A percentile compares a stretch with the other conserved stretches of the same genome.
phyloP scores from a whole-genome alignment of 306 rosid genomes.

The Albizia julibrissin region DNA sequence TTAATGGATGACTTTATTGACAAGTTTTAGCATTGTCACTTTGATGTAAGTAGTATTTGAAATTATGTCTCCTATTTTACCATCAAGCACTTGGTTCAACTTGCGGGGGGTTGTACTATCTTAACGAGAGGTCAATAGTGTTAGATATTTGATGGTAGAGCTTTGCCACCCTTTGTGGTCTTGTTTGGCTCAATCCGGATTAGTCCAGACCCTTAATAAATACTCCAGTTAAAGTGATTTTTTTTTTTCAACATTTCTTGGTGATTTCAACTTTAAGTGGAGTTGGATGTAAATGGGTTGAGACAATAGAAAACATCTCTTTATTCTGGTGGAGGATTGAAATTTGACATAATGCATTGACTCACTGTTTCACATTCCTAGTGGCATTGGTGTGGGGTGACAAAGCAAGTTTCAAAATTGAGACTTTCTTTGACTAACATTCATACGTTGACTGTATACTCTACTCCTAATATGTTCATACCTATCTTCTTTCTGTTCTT shows the following conservation, averaged over 20 bases:
- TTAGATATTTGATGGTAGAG: too few relatives aligned
- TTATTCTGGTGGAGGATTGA: constrained; percentile 6
- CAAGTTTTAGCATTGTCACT: background rate
- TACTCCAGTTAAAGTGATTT: too few relatives aligned
- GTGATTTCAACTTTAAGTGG: background rate
- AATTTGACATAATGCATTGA: background rate
- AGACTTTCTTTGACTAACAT: too few relatives aligned
- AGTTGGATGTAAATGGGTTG: background rate
- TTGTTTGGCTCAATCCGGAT: too few relatives aligned
- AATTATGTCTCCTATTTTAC: background rate
- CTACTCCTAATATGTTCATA: background rate
- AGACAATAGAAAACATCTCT: background rate
- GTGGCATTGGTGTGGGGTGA: background rate
- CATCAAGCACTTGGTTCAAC: background rate
- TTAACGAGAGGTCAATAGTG: too few relatives aligned
- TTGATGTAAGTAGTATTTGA: background rate
- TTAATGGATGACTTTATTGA: background rate
- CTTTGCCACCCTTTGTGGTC: too few relatives aligned
- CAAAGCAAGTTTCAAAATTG: too few relatives aligned
- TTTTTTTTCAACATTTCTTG: too few relatives aligned
- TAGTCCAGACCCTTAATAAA: too few relatives aligned
- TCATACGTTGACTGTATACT: too few relatives aligned
- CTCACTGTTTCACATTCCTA: too few relatives aligned
- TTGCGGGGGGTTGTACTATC: background rate
- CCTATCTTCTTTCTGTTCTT: constrained; percentile 1